A percentile compares a stretch with the other conserved stretches of the same genome.
Evolutionary conservation across 805 yeast genomes (phyloP).

Genomic region (Lachancea sp.): DNA sequence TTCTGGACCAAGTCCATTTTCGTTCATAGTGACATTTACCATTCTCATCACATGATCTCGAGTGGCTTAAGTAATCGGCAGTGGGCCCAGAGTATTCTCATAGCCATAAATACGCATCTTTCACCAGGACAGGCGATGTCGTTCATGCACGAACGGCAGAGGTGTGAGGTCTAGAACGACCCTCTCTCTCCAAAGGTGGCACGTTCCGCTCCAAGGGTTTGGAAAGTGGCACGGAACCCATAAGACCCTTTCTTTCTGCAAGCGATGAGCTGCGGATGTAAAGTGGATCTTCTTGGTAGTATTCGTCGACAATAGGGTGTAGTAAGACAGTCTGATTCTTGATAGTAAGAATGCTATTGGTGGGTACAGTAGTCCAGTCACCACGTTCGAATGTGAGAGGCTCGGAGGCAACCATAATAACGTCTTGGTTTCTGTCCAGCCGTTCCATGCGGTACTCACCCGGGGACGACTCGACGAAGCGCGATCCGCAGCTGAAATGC

Average conservation of each 20-base stretch:
- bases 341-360: conserved; percentile 79
- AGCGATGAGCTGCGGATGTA: conserved; percentile 66
- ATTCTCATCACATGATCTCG: too few species aligned
- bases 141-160: conserved; percentile 6
- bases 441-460: conserved; percentile 94
- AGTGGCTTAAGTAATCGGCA: too few species aligned
- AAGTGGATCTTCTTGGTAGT: conserved; percentile 65
- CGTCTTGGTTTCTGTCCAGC: conserved; percentile 84
- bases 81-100: too few species aligned
- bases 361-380: conserved; percentile 96
- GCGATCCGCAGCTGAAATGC: conserved; percentile 90
- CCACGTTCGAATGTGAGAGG: conserved; percentile 94
- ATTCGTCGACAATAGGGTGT: conserved; percentile 89
- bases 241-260: conserved; percentile 87
- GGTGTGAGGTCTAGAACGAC: conserved; percentile 39
- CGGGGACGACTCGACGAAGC: conserved; percentile 82
- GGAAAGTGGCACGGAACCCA: conserved; percentile 82
- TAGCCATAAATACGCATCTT: too few species aligned
- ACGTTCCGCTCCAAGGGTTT: conserved; percentile 44
- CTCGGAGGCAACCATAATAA: conserved; percentile 94
- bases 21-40: too few species aligned
- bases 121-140: too few species aligned
- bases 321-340: conserved; percentile 78
- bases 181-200: conserved; percentile 78
- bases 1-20: too few species aligned